Evolutionary conservation across 2,329 filamentous ascomycete genomes (phyloP), one percentile per base, ranked within the genome.

Genomic region (Setomelanomma holmii): DNA sequence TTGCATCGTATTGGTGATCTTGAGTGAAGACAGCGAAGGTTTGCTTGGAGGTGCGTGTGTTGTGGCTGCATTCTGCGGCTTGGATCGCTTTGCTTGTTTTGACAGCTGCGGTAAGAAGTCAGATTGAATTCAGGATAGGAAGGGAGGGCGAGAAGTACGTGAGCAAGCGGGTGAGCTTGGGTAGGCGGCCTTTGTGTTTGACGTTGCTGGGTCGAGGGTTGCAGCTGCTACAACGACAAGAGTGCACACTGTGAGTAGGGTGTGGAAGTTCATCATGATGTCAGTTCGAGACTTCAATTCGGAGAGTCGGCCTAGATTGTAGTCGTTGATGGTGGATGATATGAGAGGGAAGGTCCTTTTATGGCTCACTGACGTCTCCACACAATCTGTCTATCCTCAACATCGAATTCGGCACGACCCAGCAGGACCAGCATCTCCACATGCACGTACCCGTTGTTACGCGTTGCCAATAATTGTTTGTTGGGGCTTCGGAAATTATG

Each of bases 1-100:
- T 61, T 19, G 52, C 56, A 56, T 81, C 76, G 60, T 80, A 80
- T 49, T 78, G 62, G 63, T 80, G 78, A 63, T 82, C 77, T 5
- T 71, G 75, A n/a, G 63, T 70, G 63, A 76, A 77, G 43, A 76
- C 62, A 40, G 75, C 75, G 38, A 77, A 78, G 12, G 74, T 78
- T 52, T 78, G 71, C 0, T 53, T 69, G 33, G 61, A 56, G 11
- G 62, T 63, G 36, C 75, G 74, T 1, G 75, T 77, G 65, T 77
- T 78, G 64, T 77, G 68, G 45, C 68, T 66, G 66, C 76, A 78
- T 56, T 78, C 76, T 35, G 76, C 75, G 17, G 75, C 76, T 63
- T 78, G 76, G 56, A 78, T 77, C 40, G 67, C 69, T 24, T 60
- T 68, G 35, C 70, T 73, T 22, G 55, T 64, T 45, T 74, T 74